Evolutionary conservation across 345 rosid genomes (phyloP), one percentile per base, ranked within the genome.

Genomic region (Syzygium aromaticum): DNA sequence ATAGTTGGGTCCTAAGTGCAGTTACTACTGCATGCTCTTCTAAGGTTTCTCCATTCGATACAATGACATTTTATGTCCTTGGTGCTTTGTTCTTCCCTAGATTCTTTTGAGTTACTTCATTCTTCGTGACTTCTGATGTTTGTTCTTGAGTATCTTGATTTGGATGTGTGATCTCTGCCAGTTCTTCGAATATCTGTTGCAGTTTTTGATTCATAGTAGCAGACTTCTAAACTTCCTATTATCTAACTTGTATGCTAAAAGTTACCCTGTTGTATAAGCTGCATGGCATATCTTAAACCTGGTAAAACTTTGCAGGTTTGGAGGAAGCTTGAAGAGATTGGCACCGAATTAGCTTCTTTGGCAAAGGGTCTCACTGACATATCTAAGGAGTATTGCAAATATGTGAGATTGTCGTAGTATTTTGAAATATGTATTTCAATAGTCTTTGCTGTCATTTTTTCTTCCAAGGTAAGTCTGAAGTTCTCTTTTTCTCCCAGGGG

Each of bases 311-410:
- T 59, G 57, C 93, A 95, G 98, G 91, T 96, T 43, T 96, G 98
- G 97, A 91, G 86, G 87, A 94, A 94, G 77, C 90, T 98, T 86
- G 92, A 94, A 87, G 93, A 82, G 22, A 86, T 95, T 89, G 99
- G 98, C 86, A 89, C 91, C 73, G 96, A 94, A 91, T 92, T 98
- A 91, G 89, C 91, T 80, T 93, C 95, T 87, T 94, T 96, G 73
- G 92, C 98, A 77, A 94, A 91, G 89, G 90, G 93, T 85, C 96
- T 98, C 33, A 88, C 92, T 52, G 96, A 94, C 88, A 61, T 95
- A 78, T 92, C 99, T 88, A 90, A 64, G 89, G 61, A 90, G 51
- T 91, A 92, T 85, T 95, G 83, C 87, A 93, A 91, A 88, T 95
- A 94, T 93, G 99, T 98, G 92, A 88, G 93, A 57, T 64, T 51